phyloP scores from a whole-genome alignment of 305 asterid species.

The Fraxinus velutina region DNA sequence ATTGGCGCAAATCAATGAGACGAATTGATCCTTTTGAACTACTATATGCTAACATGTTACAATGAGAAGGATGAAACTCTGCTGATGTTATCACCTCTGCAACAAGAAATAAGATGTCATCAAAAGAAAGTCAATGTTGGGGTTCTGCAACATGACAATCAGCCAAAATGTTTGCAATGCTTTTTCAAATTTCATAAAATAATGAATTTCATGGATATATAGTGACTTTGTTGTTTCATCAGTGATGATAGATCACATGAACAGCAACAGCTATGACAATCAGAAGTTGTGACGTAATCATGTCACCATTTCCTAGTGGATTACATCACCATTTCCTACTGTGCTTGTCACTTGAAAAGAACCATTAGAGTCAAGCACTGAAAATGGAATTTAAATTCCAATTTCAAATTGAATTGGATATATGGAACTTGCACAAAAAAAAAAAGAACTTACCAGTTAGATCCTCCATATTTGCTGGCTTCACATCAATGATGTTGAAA shows the following conservation, averaged over 20 bases:
- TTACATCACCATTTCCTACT: neutral
- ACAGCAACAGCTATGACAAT: conserved; percentile 6
- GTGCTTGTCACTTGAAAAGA: neutral
- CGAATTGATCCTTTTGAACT: conserved; percentile 98
- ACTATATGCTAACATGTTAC: conserved; percentile 93
- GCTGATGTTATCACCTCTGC: conserved; percentile 99
- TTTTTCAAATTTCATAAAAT: conserved; percentile 1
- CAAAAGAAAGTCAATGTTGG: neutral
- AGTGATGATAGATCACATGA: neutral
- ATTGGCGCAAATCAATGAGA: conserved; percentile 93
- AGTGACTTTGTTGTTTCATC: neutral
- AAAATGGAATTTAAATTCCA: neutral
- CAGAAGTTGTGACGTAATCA: neutral
- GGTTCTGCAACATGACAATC: conserved; percentile 14
- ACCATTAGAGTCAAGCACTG: neutral
- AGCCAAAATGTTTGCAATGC: conserved; percentile 7
- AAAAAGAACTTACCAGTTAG: conserved; percentile 60
- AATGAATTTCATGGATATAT: conserved; percentile 10
- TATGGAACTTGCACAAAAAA: neutral
- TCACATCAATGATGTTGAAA: conserved; percentile 95
- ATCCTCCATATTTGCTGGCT: conserved; percentile 98
- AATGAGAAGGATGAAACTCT: conserved; percentile 93
- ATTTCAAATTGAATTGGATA: neutral
- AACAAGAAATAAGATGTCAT: conserved; percentile 28
- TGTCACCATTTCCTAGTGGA: conserved; percentile 4